phyloP scores from a whole-genome alignment of 352 stramenopile species.

The Saprolegnia diclina region DNA sequence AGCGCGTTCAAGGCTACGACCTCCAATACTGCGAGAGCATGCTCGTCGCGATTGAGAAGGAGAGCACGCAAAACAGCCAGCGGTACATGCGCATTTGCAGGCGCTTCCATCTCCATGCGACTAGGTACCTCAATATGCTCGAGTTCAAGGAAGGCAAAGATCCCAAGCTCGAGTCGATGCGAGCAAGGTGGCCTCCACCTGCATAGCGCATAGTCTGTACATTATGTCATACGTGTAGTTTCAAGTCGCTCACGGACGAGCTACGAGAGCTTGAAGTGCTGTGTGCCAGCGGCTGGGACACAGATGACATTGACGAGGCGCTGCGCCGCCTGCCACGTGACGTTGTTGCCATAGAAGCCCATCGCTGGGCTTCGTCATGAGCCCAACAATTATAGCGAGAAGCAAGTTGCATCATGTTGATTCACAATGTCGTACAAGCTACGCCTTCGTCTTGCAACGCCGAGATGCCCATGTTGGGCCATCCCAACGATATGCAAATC shows the following conservation, averaged over 20 bases:
- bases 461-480: background rate
- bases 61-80: conserved; percentile 13
- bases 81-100: background rate
- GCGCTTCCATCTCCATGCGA: background rate
- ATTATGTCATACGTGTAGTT: background rate
- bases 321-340: background rate
- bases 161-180: conserved; percentile 5
- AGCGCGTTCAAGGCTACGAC: conserved; percentile 7
- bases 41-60: conserved; percentile 16
- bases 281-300: conserved; percentile 19
- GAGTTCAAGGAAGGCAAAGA: conserved; percentile 22
- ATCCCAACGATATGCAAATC: background rate
- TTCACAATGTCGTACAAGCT: too few relatives aligned
- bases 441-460: too few relatives aligned
- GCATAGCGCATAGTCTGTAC: background rate
- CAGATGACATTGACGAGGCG: conserved; percentile 14
- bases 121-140: conserved; percentile 20
- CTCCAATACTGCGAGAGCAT: conserved; percentile 24
- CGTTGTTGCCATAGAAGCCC: background rate
- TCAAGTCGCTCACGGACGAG: conserved; percentile 4
- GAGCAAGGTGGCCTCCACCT: background rate
- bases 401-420: too few relatives aligned
- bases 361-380: background rate
- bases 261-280: conserved; percentile 7
- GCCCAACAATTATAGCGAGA: too few relatives aligned